Base-by-base conservation (phyloP, 352 stramenopile species). In the Phytophthora rubi region DNA sequence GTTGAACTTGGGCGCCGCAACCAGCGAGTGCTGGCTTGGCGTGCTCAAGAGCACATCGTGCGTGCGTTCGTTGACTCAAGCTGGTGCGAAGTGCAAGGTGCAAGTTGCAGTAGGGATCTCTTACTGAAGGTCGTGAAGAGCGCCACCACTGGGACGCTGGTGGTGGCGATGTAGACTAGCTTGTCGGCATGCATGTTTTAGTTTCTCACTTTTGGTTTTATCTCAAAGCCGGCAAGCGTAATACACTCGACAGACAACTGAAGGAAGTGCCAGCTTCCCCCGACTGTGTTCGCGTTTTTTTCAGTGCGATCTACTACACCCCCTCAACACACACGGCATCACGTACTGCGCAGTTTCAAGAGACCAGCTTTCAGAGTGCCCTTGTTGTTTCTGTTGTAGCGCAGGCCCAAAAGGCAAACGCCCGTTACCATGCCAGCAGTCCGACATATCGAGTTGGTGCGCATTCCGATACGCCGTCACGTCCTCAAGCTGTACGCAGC, bases 161-260 rank as follows among this genome's bases (percentile, higher is more conserved):
- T 64, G 32, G 32, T 49, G 45, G 57, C 16, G 9, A 35, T 48
- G 57, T 64, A 64, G 57, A 49, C 45, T 6, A 23, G 44, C 45
- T 64, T 56, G 45, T 56, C 30, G 45, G 8, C 30, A 44, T 64
- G 45, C n/a, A 64, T 64, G 30, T 64, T 56, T 56, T 32, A 15
- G 37, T 51, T 51, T 60, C 53, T 51, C 53, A 60, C 33, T 51
- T 51, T 51, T 60, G 21, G 4, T 37, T 60, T 49, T 51, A 44
- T 16, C 9, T n/a, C 37, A 13, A 44, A 44, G 37, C 13, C 53
- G 21, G 16, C 53, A 60, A 60, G 53, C 53, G 35, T 30, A 60
- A 49, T 60, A 60, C 53, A 60, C 45, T 60, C 33, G 53, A 35
- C 53, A 37, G 28, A 21, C 9, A 15, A n/a, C 30, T 37, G 4